Conservation (phyloP, 2,329 filamentous ascomycete species). For the Claviceps sp. region DNA sequence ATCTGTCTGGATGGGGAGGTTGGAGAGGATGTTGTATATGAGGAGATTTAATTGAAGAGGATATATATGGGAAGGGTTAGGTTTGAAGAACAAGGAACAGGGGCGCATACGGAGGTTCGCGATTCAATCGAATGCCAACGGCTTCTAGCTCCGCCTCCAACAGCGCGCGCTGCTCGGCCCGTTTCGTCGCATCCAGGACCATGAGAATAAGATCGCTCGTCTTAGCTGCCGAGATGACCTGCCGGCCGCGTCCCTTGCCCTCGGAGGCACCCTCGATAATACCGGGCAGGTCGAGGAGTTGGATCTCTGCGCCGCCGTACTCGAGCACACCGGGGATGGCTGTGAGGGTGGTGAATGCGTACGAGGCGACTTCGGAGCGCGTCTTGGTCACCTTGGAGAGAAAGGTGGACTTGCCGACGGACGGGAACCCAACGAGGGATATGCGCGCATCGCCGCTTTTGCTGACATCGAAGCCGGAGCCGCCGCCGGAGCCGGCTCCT, state of each 20-base stretch:
- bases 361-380: constrained; percentile 87
- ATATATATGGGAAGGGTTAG: background rate
- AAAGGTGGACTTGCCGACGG: constrained; percentile 96
- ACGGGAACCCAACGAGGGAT: constrained; percentile 95
- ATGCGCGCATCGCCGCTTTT: constrained; percentile 96
- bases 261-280: constrained; percentile 96
- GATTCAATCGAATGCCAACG: constrained; percentile 86
- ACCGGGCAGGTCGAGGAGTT: constrained; percentile 91
- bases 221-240: constrained; percentile 97
- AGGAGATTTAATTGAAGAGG: no score
- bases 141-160: constrained; percentile 89
- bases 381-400: constrained; percentile 99
- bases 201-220: constrained; percentile 95
- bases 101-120: constrained; percentile 63
- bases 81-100: constrained; percentile 1
- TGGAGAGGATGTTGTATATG: no score
- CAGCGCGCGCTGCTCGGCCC: constrained; percentile 79
- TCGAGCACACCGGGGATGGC: constrained; percentile 95
- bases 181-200: constrained; percentile 93
- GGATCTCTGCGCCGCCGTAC: constrained; percentile 95
- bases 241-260: constrained; percentile 86
- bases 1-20: no score
- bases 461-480: constrained; percentile 82
- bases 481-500: constrained; percentile 63
- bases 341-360: constrained; percentile 93